Evolutionary conservation across 768 basidiomycete genomes (phyloP).

Genomic region (Hypsizygus marmoreus): DNA sequence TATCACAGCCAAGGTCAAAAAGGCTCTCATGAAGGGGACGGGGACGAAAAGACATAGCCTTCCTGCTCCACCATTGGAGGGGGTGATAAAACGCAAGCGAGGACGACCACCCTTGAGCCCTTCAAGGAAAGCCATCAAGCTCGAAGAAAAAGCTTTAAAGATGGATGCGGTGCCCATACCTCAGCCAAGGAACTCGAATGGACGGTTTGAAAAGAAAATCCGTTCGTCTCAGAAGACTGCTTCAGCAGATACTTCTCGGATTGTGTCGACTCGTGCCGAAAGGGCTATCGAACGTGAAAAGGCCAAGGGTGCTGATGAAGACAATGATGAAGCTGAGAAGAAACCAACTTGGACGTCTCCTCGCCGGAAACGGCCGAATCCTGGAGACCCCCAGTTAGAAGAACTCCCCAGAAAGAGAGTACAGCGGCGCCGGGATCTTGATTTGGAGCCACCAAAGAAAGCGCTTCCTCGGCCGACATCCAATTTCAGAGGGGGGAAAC

Average conservation of each 20-base stretch:
- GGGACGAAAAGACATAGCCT: constrained; percentile 17
- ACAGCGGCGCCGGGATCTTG: constrained; percentile 19
- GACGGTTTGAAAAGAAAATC: constrained; percentile 67
- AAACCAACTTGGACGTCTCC: constrained; percentile 14
- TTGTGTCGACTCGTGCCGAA: constrained; percentile 36
- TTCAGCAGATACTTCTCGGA: constrained; percentile 1
- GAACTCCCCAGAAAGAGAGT: constrained; percentile 36
- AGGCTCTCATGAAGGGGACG: constrained; percentile 10
- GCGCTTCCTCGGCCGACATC: constrained; percentile 43
- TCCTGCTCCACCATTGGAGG: constrained; percentile 10
- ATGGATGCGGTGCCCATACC: constrained; percentile 30
- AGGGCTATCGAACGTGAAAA: constrained; percentile 44
- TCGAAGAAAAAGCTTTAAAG: constrained; percentile 21
- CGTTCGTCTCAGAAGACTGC: constrained; percentile 38
- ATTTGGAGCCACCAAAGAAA: constrained; percentile 29
- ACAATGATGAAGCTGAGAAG: constrained; percentile 16
- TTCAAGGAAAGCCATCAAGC: constrained; percentile 19
- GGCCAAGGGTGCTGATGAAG: constrained; percentile 24
- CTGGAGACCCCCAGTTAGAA: constrained; percentile 32
- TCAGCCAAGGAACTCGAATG: constrained; percentile 66
- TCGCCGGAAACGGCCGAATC: constrained; percentile 33
- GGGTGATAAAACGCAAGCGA: constrained; percentile 43
- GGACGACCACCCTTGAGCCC: constrained; percentile 43
- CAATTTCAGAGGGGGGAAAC: constrained; percentile 45
- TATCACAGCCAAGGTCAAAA: constrained; percentile 23